A percentile compares a stretch with the other conserved stretches of the same genome.
These are phyloP conservation scores for Funneliformis caledonium DNA, from an alignment of 371 early-diverging fungal species.

Conservation along the genomic window DNA sequence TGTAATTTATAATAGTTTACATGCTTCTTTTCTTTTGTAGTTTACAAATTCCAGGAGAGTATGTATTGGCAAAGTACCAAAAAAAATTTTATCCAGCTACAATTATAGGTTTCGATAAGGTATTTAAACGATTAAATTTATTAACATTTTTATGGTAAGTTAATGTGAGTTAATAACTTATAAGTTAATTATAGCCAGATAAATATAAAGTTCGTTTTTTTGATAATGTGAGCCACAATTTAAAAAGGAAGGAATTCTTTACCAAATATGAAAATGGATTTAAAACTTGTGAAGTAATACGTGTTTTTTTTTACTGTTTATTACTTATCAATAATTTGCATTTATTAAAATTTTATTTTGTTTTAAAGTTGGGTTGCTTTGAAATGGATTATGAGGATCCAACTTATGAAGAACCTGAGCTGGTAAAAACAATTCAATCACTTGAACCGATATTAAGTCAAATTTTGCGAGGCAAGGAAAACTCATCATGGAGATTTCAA, in stretches of 20 bases:
- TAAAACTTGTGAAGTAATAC: slow-evolving; percentile 18
- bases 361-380: not conserved
- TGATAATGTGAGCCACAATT: not conserved
- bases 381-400: slow-evolving; percentile 9
- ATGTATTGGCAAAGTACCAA: not conserved
- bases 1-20: not conserved
- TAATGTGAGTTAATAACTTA: not conserved
- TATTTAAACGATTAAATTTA: not conserved
- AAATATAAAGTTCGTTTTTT: slow-evolving; percentile 23
- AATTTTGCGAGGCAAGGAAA: slow-evolving; percentile 17
- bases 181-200: slow-evolving; percentile 4
- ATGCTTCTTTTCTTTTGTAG: not conserved
- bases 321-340: not conserved
- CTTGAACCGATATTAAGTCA: slow-evolving; percentile 2
- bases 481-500: slow-evolving; percentile 27
- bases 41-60: slow-evolving; percentile 32
- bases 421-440: not conserved
- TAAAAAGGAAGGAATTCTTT: slow-evolving; percentile 11
- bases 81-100: slow-evolving; percentile 31
- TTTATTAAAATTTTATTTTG: not conserved
- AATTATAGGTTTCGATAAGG: slow-evolving; percentile 5
- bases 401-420: slow-evolving; percentile 10
- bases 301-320: not conserved
- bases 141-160: not conserved
- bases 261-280: slow-evolving; percentile 11